Evolutionary conservation across 306 rosid species (phyloP), one percentile per base, ranked within the genome.

Genomic region (Quercus cerris): DNA sequence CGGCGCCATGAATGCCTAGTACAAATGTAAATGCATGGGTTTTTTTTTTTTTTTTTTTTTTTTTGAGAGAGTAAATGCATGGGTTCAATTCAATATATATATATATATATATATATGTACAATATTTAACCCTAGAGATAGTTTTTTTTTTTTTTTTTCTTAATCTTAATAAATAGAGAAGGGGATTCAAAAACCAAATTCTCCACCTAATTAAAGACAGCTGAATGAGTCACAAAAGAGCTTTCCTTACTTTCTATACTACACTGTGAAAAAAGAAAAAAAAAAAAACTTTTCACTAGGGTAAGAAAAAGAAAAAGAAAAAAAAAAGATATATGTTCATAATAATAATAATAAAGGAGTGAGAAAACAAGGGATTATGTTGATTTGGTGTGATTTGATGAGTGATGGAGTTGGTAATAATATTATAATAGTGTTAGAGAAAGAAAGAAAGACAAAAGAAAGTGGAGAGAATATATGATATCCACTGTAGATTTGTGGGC

Each of bases 381-480:
- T 81, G 80, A 80, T 78, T 58, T 67, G 84, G 58, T 77, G 85
- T 75, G 90, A 75, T 85, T 85, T 55, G 84, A 76, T 68, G 77
- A 80, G 75, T 76, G 71, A 64, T 67, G 81, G 73, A 66, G 80
- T 41, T 66, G 67, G 83, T 66, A 67, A 74, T 35, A 71, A 74
- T 35, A 72, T 35, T 27, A 73, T 49, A 25, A 57, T 31, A 58
- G 31, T 22, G 41, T 35, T 35, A 35, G 19, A 28, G 71, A 75
- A 11, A 49, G 17, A 85, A 87, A 81, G 25, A 33, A 80, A 84
- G 94, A 90, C 92, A 90, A 84, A 78, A 75, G 70, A 80, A 81
- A 87, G 94, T 89, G 96, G 97, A 85, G 86, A 84, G 95, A 91
- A 94, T 92, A 91, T 89, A 89, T 86, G 89, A 84, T 79, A 90